phyloP scores from a whole-genome alignment of 768 basidiomycete genomes.

The Russula vinacea region DNA sequence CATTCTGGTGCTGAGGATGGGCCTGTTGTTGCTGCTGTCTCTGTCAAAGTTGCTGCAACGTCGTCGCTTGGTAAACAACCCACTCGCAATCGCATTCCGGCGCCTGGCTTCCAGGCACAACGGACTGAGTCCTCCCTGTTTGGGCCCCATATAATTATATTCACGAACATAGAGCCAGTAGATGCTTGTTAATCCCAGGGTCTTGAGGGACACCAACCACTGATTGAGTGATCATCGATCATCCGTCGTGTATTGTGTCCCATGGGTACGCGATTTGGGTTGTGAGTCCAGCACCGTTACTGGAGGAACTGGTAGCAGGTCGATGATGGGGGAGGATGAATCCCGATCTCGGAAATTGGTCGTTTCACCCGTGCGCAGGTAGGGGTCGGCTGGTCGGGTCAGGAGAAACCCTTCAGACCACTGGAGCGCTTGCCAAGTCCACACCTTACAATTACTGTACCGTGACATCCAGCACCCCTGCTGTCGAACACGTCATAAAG shows the following conservation, averaged over 20 bases:
- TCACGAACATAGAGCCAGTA: conserved; percentile 17
- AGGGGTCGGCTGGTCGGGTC: too few relatives aligned
- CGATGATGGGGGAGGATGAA: too few relatives aligned
- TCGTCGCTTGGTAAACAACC: conserved; percentile 9
- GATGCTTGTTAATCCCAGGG: background rate
- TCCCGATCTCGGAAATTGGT: too few relatives aligned
- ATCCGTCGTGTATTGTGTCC: background rate
- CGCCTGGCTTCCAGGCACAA: conserved; percentile 28
- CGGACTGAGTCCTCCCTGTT: conserved; percentile 28
- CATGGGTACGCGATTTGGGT: too few relatives aligned
- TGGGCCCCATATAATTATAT: conserved; percentile 7
- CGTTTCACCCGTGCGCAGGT: too few relatives aligned
- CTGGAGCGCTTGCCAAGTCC: too few relatives aligned
- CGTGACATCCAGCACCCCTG: background rate
- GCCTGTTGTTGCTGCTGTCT: conserved; percentile 13
- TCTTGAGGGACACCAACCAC: background rate
- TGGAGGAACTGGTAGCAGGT: too few relatives aligned
- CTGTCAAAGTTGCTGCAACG: conserved; percentile 13
- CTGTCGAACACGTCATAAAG: too few relatives aligned
- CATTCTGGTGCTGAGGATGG: conserved; percentile 12
- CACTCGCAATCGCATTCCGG: conserved; percentile 21
- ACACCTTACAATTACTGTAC: too few relatives aligned
- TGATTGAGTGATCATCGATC: too few relatives aligned
- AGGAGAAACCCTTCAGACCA: too few relatives aligned
- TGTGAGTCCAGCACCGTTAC: too few relatives aligned